Conservation (phyloP, 306 rosid species). For the Cercis canadensis region DNA sequence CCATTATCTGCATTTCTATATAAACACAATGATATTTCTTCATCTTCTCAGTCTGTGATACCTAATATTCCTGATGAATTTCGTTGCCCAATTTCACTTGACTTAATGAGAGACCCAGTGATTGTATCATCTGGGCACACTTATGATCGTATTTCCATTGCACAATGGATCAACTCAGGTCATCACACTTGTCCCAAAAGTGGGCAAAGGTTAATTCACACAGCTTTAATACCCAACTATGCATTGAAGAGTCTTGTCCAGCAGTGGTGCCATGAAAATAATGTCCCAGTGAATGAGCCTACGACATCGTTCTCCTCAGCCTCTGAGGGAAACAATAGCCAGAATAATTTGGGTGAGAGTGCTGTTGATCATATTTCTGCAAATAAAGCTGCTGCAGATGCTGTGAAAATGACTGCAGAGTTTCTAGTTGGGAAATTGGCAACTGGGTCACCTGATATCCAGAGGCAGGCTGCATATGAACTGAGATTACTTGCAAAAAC, state of each 20-base stretch:
- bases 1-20: slow-evolving; percentile 41
- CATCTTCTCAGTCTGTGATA: slow-evolving; percentile 57
- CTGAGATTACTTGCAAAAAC: slow-evolving; percentile 84
- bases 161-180: slow-evolving; percentile 90
- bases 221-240: slow-evolving; percentile 88
- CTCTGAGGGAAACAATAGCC: slow-evolving; percentile 51
- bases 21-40: slow-evolving; percentile 49
- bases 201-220: slow-evolving; percentile 85
- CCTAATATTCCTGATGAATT: slow-evolving; percentile 80
- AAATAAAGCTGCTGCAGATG: slow-evolving; percentile 69
- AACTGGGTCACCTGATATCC: slow-evolving; percentile 84
- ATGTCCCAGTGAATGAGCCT: slow-evolving; percentile 48
- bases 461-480: slow-evolving; percentile 90
- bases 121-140: slow-evolving; percentile 91
- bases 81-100: slow-evolving; percentile 89
- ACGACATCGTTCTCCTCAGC: slow-evolving; percentile 35
- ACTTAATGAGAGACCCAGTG: slow-evolving; percentile 88
- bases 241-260: slow-evolving; percentile 84
- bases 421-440: slow-evolving; percentile 95
- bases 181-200: slow-evolving; percentile 93
- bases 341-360: slow-evolving; percentile 34
- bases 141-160: slow-evolving; percentile 77
- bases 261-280: slow-evolving; percentile 82
- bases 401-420: slow-evolving; percentile 90
- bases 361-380: slow-evolving; percentile 75